Conservation (phyloP, 1,284 basidiomycete species). For the Thecaphora frezii region DNA sequence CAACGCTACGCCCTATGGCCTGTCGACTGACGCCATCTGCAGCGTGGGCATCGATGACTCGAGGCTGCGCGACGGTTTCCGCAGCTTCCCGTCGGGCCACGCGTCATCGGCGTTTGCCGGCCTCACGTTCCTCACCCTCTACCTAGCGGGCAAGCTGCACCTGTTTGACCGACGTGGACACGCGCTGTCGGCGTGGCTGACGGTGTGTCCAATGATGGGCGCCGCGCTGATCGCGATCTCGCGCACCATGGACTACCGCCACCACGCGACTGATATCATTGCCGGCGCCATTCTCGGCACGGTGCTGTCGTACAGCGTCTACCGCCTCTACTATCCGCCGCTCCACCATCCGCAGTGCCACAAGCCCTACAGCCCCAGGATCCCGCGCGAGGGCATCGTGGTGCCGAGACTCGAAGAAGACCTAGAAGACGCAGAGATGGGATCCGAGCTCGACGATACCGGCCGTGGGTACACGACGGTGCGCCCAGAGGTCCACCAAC, state of each 20-base stretch:
- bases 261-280: conserved; percentile 68
- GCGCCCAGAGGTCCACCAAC: too few relatives aligned
- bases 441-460: too few relatives aligned
- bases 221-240: conserved; percentile 81
- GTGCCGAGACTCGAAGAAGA: too few relatives aligned
- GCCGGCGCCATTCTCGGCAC: conserved; percentile 77
- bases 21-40: conserved; percentile 77
- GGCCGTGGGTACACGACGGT: too few relatives aligned
- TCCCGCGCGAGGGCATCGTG: conserved; percentile 28
- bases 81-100: conserved; percentile 92
- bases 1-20: conserved; percentile 68
- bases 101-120: conserved; percentile 90
- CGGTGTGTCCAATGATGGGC: conserved; percentile 73
- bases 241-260: conserved; percentile 61
- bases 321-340: conserved; percentile 44
- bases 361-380: conserved; percentile 38
- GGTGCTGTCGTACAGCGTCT: conserved; percentile 66
- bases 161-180: conserved; percentile 81
- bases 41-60: conserved; percentile 61
- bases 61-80: conserved; percentile 68
- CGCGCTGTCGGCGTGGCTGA: conserved; percentile 82
- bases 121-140: conserved; percentile 83
- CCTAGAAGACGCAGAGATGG: too few relatives aligned
- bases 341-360: conserved; percentile 30
- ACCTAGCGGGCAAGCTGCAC: conserved; percentile 75